phyloP scores from a whole-genome alignment of 2,329 filamentous ascomycete genomes.

The Knufia fluminis region DNA sequence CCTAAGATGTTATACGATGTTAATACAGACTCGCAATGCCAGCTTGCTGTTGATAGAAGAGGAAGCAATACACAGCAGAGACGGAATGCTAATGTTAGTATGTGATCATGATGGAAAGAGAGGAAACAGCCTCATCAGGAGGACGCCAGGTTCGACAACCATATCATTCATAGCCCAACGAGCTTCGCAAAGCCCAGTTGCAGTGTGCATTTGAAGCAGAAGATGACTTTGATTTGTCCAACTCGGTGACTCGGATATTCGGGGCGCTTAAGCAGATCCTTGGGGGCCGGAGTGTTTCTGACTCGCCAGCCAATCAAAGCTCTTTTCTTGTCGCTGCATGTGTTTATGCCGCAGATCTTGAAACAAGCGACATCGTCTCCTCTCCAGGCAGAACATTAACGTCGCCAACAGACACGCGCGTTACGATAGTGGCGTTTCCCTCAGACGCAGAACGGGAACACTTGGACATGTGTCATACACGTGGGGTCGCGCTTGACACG shows the following conservation, averaged over 20 bases:
- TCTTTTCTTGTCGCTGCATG: not conserved
- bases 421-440: no score
- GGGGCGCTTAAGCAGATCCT: not conserved
- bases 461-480: no score
- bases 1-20: not conserved
- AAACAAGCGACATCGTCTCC: not conserved
- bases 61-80: not conserved
- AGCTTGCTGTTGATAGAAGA: slow-evolving; percentile 3
- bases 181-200: not conserved
- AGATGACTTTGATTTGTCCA: slow-evolving; percentile 7
- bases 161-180: not conserved
- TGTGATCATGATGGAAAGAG: not conserved
- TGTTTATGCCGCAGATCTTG: not conserved
- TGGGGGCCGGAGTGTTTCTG: not conserved
- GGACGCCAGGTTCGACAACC: not conserved
- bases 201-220: not conserved
- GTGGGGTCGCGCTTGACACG: no score
- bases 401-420: no score
- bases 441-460: no score
- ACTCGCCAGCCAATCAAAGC: not conserved
- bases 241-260: not conserved
- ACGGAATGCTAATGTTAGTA: not conserved
- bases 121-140: not conserved
- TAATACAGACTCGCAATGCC: slow-evolving; percentile 4
- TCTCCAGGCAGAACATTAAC: no score